Percentiles rank a stretch among this genome's conserved stretches.
Evolutionary conservation across 805 yeast genomes (phyloP).

Genomic region (Candida mattraensis): DNA sequence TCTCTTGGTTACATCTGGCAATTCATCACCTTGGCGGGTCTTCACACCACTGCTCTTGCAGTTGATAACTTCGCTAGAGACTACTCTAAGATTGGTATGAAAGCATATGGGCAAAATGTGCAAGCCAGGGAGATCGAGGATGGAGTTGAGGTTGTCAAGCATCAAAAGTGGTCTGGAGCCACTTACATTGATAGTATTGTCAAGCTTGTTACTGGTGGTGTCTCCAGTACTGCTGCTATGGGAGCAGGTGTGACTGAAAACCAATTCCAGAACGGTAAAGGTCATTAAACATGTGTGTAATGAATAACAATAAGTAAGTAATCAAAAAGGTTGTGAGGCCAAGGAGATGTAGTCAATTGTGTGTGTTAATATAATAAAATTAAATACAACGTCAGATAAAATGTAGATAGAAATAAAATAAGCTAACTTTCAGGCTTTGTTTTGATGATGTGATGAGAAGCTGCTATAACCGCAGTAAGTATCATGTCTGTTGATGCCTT

Average conservation of each 20-base stretch:
- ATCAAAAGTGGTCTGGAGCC: constrained; percentile 99
- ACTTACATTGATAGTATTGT: constrained; percentile 90
- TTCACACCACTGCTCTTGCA: constrained; percentile 93
- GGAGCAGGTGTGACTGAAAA: constrained; percentile 98
- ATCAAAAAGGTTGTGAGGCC: too few species aligned
- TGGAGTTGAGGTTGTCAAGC: constrained; percentile 94
- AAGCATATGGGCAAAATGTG: constrained; percentile 86
- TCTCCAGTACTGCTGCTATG: constrained; percentile 95
- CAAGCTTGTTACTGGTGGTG: constrained; percentile 91
- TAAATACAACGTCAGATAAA: too few species aligned
- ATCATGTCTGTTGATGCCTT: too few species aligned
- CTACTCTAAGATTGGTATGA: constrained; percentile 84
- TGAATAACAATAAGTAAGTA: too few species aligned
- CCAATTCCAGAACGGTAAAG: constrained; percentile 63
- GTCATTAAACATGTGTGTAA: too few species aligned
- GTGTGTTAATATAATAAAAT: too few species aligned
- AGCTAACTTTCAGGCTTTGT: too few species aligned
- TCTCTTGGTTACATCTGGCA: constrained; percentile 96
- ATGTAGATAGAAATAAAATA: too few species aligned
- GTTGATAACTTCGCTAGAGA: constrained; percentile 80
- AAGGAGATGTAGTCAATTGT: too few species aligned
- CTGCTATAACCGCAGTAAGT: too few species aligned
- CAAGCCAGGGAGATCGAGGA: constrained; percentile 85
- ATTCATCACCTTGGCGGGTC: constrained; percentile 94
- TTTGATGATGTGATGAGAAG: too few species aligned